phyloP scores from a whole-genome alignment of 208 protist species.

The Trypanosoma melophagium region DNA sequence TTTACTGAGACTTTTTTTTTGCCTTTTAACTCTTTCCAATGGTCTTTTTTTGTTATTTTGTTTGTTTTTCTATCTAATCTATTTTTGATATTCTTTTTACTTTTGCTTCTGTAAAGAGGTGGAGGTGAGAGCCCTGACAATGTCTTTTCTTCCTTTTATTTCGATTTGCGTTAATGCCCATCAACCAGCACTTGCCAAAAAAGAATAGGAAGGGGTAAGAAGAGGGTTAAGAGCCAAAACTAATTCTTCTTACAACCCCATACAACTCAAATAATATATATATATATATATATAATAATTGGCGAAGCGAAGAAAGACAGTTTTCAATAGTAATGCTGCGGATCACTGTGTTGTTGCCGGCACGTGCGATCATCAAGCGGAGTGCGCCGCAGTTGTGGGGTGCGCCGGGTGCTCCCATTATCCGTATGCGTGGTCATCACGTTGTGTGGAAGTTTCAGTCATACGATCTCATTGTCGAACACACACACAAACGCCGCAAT shows the following conservation, averaged over 20 bases:
- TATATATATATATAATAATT: conserved; percentile 1
- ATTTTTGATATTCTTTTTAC: too few species aligned
- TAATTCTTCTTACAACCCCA: too few species aligned
- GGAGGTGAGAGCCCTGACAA: background rate
- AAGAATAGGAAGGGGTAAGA: background rate
- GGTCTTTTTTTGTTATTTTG: too few species aligned
- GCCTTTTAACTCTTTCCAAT: too few species aligned
- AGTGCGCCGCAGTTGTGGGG: conserved; percentile 77
- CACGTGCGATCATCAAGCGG: conserved; percentile 61
- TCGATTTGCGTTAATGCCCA: background rate
- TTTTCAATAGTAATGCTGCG: conserved; percentile 20
- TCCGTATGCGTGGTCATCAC: conserved; percentile 85
- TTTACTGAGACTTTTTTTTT: too few species aligned
- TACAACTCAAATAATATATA: background rate
- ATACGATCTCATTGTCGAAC: conserved; percentile 86
- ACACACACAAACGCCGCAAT: conserved; percentile 82
- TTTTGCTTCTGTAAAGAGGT: background rate
- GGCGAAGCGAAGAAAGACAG: background rate
- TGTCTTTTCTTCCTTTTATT: background rate
- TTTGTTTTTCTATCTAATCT: too few species aligned
- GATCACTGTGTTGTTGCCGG: conserved; percentile 23
- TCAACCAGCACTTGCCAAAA: too few species aligned
- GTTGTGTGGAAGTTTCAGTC: conserved; percentile 89
- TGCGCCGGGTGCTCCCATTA: conserved; percentile 81
- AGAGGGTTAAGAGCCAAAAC: background rate